Percentiles rank a stretch among this genome's conserved stretches.
Evolutionary conservation across 768 basidiomycete genomes (phyloP).

Genomic region (Lactifluus rugatus): DNA sequence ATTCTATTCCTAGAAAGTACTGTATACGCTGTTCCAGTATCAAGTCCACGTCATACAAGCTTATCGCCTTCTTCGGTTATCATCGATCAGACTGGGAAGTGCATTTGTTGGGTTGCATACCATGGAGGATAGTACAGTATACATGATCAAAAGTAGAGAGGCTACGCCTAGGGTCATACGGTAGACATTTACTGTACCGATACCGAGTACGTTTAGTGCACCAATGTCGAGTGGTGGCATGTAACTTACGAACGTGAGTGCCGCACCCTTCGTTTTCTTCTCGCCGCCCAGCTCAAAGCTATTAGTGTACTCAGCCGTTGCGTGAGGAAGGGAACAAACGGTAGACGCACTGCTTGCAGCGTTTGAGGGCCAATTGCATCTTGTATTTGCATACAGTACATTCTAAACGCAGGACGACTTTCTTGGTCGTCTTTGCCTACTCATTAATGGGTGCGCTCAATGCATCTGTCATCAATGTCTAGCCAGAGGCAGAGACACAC

Average conservation of each 20-base stretch:
- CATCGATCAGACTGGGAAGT: conserved; percentile 3
- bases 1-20: neutral
- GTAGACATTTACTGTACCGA: conserved; percentile 10
- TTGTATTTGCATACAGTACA: conserved; percentile 99
- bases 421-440: conserved; percentile 97
- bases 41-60: neutral
- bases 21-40: neutral
- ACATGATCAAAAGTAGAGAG: conserved; percentile 11
- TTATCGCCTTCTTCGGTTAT: neutral
- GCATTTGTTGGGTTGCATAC: conserved; percentile 13
- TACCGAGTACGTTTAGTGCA: neutral
- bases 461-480: neutral
- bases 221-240: neutral
- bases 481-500: conserved; percentile 32
- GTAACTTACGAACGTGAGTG: conserved; percentile 79
- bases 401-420: conserved; percentile 95
- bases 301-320: conserved; percentile 3
- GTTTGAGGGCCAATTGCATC: conserved; percentile 92
- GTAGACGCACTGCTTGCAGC: conserved; percentile 91
- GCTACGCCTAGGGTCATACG: neutral
- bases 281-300: conserved; percentile 99
- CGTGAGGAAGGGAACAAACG: neutral
- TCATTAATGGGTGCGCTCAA: neutral
- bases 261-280: conserved; percentile 99
- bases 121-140: conserved; percentile 11